phyloP scores from a whole-genome alignment of 1,284 basidiomycete species.

The Boletus albobrunnescens region DNA sequence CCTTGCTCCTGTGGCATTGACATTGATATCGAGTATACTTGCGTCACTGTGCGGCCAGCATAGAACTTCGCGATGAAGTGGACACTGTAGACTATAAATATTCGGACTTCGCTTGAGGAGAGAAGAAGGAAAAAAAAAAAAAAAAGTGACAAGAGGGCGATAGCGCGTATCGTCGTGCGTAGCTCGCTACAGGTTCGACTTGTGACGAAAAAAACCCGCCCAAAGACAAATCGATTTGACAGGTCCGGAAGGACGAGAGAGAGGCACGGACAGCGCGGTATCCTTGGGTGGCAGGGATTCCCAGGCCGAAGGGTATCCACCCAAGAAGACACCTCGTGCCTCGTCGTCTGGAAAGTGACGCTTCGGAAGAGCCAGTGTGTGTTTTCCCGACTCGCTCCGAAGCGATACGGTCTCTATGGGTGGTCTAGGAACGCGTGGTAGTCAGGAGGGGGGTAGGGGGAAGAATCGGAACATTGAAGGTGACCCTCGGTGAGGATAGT shows the following conservation, averaged over 20 bases:
- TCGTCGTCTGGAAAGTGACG: slow-evolving; percentile 12
- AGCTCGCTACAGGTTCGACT: not conserved
- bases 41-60: too few relatives aligned
- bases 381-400: slow-evolving; percentile 21
- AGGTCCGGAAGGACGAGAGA: slow-evolving; percentile 15
- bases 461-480: not conserved
- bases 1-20: too few relatives aligned
- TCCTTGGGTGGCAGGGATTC: slow-evolving; percentile 20
- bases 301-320: slow-evolving; percentile 11
- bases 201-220: slow-evolving; percentile 17
- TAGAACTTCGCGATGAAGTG: too few relatives aligned
- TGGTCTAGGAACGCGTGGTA: slow-evolving; percentile 5
- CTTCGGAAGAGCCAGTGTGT: slow-evolving; percentile 9
- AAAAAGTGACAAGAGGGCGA: too few relatives aligned
- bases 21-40: too few relatives aligned
- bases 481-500: not conserved
- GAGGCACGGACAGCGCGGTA: slow-evolving; percentile 12
- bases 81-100: too few relatives aligned
- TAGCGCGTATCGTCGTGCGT: slow-evolving; percentile 30
- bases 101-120: too few relatives aligned
- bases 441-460: not conserved
- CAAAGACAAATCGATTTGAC: slow-evolving; percentile 15
- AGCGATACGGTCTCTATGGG: slow-evolving; percentile 2
- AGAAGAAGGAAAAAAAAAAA: not conserved
- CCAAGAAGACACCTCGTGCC: slow-evolving; percentile 21